Evolutionary conservation across 768 basidiomycete genomes (phyloP).

Genomic region (Leccinum obscurum): DNA sequence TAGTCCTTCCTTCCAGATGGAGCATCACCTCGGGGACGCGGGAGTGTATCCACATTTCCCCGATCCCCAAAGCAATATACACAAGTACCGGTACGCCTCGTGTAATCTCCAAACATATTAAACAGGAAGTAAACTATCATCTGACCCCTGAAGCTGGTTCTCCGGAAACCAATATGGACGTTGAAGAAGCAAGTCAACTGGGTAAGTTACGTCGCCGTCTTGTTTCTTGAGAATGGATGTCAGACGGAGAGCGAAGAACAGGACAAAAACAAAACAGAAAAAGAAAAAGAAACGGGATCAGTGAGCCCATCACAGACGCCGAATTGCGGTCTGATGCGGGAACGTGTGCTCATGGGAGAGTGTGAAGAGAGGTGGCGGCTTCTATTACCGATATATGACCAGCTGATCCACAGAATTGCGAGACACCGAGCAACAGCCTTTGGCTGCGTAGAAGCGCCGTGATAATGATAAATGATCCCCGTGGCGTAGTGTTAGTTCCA

Average conservation of each 20-base stretch:
- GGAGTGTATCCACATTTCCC: constrained; percentile 21
- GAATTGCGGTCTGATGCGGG: constrained; percentile 15
- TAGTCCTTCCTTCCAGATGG: constrained; percentile 24
- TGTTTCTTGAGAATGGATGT: constrained; percentile 19
- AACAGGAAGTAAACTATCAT: constrained; percentile 15
- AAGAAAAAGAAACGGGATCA: not conserved
- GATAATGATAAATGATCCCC: constrained; percentile 28
- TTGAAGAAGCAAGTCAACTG: constrained; percentile 20
- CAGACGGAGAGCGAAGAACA: constrained; percentile 5
- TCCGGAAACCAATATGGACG: constrained; percentile 11
- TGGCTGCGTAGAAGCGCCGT: constrained; percentile 5
- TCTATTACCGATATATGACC: constrained; percentile 15
- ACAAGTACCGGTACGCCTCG: constrained; percentile 16
- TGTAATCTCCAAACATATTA: constrained; percentile 14
- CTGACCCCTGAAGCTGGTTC: constrained; percentile 10
- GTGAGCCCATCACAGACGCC: not conserved
- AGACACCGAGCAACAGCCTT: constrained; percentile 11
- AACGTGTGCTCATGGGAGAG: constrained; percentile 38
- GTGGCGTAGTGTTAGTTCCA: constrained; percentile 30
- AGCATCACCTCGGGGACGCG: constrained; percentile 34
- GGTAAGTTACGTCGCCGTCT: constrained; percentile 13
- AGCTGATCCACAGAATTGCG: constrained; percentile 9
- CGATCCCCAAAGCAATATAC: constrained; percentile 15
- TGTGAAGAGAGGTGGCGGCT: constrained; percentile 40
- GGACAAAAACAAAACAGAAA: constrained; percentile 7